These are phyloP conservation scores for Aspergillus funiculosus DNA, from an alignment of 495 filamentous ascomycete genomes.

Conservation along the genomic window DNA sequence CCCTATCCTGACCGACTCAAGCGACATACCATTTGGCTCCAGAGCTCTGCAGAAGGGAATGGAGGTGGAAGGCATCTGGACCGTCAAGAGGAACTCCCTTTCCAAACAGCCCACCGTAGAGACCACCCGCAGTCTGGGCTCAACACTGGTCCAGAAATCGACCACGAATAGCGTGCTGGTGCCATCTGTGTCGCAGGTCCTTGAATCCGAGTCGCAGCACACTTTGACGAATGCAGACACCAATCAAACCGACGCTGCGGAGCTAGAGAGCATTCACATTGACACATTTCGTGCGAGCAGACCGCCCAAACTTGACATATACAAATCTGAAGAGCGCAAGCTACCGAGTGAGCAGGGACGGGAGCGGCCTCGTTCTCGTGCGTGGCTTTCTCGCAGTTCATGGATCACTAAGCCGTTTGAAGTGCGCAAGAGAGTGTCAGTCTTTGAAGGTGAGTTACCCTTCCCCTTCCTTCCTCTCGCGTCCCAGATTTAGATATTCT, in stretches of 20 bases:
- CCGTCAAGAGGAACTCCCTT: constrained; percentile 41
- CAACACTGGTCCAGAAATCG: constrained; percentile 6
- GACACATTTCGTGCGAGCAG: constrained; percentile 6
- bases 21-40: constrained; percentile 81
- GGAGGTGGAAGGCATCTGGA: constrained; percentile 84
- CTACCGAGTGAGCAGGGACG: background rate
- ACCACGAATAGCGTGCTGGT: background rate
- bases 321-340: background rate
- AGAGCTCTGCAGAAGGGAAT: constrained; percentile 82
- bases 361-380: constrained; percentile 6
- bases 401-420: constrained; percentile 19
- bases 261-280: constrained; percentile 5
- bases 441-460: constrained; percentile 11
- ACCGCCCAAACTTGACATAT: constrained; percentile 2
- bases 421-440: constrained; percentile 11
- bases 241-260: constrained; percentile 4
- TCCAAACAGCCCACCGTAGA: constrained; percentile 18
- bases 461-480: too few species aligned
- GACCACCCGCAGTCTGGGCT: constrained; percentile 14
- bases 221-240: constrained; percentile 10
- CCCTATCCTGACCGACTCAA: constrained; percentile 35
- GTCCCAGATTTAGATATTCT: background rate
- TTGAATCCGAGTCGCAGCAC: constrained; percentile 4
- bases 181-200: constrained; percentile 9
- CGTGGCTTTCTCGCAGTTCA: constrained; percentile 16